Percentiles rank a stretch among this genome's conserved stretches.
Evolutionary conservation across 768 basidiomycete species (phyloP).

Genomic region (Pulveroboletus sp.): DNA sequence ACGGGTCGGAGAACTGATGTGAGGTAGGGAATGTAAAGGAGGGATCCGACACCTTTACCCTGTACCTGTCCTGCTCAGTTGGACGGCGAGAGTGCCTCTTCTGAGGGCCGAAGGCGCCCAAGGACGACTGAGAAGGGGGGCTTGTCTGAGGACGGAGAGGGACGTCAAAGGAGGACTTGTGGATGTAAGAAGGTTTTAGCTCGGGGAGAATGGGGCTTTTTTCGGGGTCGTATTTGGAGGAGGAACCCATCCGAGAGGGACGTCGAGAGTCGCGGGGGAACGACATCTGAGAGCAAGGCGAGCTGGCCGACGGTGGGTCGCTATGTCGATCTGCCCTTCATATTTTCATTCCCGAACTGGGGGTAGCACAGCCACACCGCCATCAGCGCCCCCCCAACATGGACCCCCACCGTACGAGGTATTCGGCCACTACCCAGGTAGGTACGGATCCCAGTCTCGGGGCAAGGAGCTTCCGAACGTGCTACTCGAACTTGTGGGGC

Average conservation of each 20-base stretch:
- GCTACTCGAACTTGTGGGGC: no score
- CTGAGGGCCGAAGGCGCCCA: constrained; percentile 7
- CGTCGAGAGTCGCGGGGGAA: constrained; percentile 26
- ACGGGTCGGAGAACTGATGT: constrained; percentile 22
- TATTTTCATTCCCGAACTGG: background rate
- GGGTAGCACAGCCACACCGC: background rate
- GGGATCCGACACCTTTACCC: constrained; percentile 24
- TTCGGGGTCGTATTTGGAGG: constrained; percentile 51
- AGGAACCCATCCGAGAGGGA: constrained; percentile 49
- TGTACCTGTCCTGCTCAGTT: constrained; percentile 22
- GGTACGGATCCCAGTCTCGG: no score
- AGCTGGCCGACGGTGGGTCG: no score
- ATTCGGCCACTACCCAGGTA: no score
- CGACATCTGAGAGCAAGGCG: constrained; percentile 13
- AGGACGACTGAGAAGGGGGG: constrained; percentile 29
- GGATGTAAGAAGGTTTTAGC: constrained; percentile 15
- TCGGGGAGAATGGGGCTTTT: constrained; percentile 13
- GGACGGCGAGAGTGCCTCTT: constrained; percentile 25
- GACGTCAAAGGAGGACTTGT: constrained; percentile 43
- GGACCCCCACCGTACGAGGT: no score
- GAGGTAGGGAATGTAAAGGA: constrained; percentile 28
- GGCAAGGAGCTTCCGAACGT: no score
- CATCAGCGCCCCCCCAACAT: no score
- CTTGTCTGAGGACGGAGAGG: constrained; percentile 39
- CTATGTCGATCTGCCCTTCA: no score